phyloP scores from a whole-genome alignment of 1,284 basidiomycete species.

The Ustilago cynodontis region DNA sequence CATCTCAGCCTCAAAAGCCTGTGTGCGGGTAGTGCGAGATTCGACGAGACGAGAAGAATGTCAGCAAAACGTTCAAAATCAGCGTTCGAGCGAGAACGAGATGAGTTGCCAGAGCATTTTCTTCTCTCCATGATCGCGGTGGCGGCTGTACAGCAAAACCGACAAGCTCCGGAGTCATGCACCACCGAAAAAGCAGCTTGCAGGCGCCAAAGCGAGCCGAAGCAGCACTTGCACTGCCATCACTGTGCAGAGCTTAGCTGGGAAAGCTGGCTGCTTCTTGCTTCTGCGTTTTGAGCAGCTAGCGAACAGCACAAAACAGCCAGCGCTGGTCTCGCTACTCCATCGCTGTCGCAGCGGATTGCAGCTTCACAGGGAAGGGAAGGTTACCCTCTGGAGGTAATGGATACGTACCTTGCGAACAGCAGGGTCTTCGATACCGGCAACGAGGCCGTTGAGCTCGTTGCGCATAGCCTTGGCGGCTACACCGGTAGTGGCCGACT shows the following conservation, averaged over 20 bases:
- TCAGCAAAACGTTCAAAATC: background rate
- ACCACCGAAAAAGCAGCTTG: no score
- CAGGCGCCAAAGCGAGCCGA: no score
- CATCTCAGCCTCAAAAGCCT: conserved; percentile 99
- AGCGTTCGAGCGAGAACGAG: background rate
- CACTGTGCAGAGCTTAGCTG: no score
- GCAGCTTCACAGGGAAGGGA: background rate
- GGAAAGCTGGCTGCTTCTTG: no score
- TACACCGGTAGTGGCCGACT: conserved; percentile 97
- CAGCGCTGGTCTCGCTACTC: background rate
- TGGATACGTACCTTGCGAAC: conserved; percentile 76
- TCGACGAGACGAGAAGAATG: background rate
- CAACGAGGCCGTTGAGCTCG: conserved; percentile 93
- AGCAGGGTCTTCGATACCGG: conserved; percentile 74
- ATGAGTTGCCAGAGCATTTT: background rate
- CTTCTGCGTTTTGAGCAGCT: no score
- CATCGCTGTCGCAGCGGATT: background rate
- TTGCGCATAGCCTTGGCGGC: conserved; percentile 98
- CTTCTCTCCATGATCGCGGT: background rate
- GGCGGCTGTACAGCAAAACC: no score
- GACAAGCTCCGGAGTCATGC: no score
- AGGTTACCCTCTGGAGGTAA: background rate
- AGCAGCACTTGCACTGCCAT: no score
- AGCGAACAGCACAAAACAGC: no score
- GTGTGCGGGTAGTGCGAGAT: background rate